phyloP scores from a whole-genome alignment of 108 stramenopile species.

The Fragilaria crotonensis region DNA sequence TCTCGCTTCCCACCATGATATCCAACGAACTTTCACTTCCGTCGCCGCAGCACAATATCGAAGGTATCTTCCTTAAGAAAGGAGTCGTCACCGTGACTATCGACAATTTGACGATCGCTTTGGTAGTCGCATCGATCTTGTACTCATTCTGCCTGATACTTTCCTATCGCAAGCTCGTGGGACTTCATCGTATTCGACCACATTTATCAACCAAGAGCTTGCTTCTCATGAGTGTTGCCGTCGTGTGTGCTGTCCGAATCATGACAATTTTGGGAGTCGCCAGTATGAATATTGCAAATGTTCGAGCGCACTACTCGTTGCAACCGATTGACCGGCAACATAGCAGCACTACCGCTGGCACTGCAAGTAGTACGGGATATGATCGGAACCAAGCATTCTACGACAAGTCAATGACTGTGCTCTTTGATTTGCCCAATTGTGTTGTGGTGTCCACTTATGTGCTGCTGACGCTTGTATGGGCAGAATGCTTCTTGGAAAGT shows the following conservation, averaged over 20 bases:
- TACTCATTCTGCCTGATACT: constrained; percentile 44
- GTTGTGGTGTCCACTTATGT: constrained; percentile 81
- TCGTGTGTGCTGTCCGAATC: constrained; percentile 66
- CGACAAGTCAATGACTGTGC: constrained; percentile 70
- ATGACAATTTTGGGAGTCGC: constrained; percentile 81
- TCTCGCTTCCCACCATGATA: too few relatives aligned
- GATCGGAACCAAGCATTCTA: constrained; percentile 71
- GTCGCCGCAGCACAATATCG: background rate
- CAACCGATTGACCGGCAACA: constrained; percentile 16
- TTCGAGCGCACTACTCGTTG: constrained; percentile 54
- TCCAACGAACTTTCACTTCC: background rate
- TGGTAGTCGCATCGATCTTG: constrained; percentile 38
- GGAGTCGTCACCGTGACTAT: constrained; percentile 26
- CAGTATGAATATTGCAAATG: constrained; percentile 66
- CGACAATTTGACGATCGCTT: constrained; percentile 42
- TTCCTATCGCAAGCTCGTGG: constrained; percentile 33
- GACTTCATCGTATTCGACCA: constrained; percentile 23
- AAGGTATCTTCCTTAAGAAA: background rate
- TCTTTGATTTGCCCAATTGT: constrained; percentile 85
- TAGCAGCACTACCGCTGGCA: constrained; percentile 3
- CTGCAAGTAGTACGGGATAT: constrained; percentile 9
- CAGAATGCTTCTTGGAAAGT: constrained; percentile 72
- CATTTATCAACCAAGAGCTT: constrained; percentile 56
- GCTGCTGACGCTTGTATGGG: constrained; percentile 78
- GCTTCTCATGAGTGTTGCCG: constrained; percentile 65